A percentile compares a stretch with the other conserved stretches of the same genome.
Evolutionary conservation across 176 grass and related monocot genomes (phyloP).

Genomic region (Secale cereale): DNA sequence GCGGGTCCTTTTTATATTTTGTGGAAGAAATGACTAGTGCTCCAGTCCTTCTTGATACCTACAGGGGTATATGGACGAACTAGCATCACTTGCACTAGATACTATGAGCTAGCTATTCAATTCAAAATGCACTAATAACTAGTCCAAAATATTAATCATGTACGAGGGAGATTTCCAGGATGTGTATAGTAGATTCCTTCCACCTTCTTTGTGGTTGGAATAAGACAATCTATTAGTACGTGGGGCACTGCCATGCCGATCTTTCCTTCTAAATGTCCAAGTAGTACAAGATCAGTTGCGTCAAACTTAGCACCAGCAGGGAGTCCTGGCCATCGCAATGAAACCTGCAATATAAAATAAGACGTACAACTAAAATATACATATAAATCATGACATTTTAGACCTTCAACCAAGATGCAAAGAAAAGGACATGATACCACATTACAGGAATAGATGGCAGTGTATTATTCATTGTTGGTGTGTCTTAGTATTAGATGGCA

Average conservation of each 20-base stretch:
- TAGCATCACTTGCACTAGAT: not conserved
- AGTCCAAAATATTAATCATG: not conserved
- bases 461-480: too few species aligned
- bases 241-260: conserved; percentile 44
- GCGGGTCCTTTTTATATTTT: too few species aligned
- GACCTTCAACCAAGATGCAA: not conserved
- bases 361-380: too few species aligned
- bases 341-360: conserved; percentile 45
- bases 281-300: conserved; percentile 60
- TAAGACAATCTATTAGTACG: conserved; percentile 70
- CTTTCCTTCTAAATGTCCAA: conserved; percentile 72
- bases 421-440: not conserved
- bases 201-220: too few species aligned
- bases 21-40: too few species aligned
- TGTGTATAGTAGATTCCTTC: conserved; percentile 23
- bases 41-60: conserved; percentile 72
- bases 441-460: too few species aligned
- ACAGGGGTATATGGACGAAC: conserved; percentile 5
- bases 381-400: not conserved
- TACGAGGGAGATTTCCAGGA: not conserved
- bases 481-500: too few species aligned
- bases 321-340: conserved; percentile 58
- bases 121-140: not conserved
- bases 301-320: conserved; percentile 90
- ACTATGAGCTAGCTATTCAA: not conserved